Conservation (phyloP, 2,329 filamentous ascomycete species). For the Endoconidiophora laricicola region DNA sequence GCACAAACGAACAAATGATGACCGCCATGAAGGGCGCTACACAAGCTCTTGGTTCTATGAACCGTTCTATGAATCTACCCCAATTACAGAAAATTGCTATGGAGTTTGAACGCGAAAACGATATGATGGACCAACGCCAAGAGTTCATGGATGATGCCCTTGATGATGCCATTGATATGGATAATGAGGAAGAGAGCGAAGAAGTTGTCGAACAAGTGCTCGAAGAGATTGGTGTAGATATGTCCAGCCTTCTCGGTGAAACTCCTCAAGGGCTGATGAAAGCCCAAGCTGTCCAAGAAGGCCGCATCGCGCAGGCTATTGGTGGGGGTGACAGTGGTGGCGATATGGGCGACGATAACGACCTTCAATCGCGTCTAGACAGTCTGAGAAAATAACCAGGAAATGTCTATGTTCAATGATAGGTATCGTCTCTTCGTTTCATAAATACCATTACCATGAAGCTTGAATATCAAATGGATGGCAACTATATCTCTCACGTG, state of each 20-base stretch:
- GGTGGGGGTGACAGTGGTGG: constrained; percentile 33
- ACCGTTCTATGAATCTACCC: constrained; percentile 91
- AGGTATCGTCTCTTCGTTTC: not conserved
- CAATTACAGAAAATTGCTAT: constrained; percentile 91
- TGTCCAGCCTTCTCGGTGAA: constrained; percentile 64
- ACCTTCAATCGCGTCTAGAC: constrained; percentile 83
- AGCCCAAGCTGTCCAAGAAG: constrained; percentile 52
- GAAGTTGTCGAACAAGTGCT: constrained; percentile 93
- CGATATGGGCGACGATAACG: constrained; percentile 37
- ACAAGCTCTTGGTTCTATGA: constrained; percentile 87
- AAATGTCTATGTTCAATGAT: not conserved
- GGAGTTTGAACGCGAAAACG: constrained; percentile 98
- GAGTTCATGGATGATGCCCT: constrained; percentile 99
- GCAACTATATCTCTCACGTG: too few relatives aligned
- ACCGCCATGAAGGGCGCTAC: constrained; percentile 98
- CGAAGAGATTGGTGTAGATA: constrained; percentile 90
- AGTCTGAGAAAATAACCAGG: constrained; percentile 48
- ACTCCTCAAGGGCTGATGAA: constrained; percentile 57
- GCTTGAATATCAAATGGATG: too few relatives aligned
- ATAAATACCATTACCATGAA: too few relatives aligned
- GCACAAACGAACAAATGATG: constrained; percentile 99
- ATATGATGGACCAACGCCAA: constrained; percentile 97
- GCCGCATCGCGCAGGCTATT: constrained; percentile 71
- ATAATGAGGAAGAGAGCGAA: constrained; percentile 85
- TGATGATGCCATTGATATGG: constrained; percentile 84